Evolutionary conservation across 1,284 basidiomycete species (phyloP), one percentile per base, ranked within the genome.

Genomic region (Malassezia slooffiae): DNA sequence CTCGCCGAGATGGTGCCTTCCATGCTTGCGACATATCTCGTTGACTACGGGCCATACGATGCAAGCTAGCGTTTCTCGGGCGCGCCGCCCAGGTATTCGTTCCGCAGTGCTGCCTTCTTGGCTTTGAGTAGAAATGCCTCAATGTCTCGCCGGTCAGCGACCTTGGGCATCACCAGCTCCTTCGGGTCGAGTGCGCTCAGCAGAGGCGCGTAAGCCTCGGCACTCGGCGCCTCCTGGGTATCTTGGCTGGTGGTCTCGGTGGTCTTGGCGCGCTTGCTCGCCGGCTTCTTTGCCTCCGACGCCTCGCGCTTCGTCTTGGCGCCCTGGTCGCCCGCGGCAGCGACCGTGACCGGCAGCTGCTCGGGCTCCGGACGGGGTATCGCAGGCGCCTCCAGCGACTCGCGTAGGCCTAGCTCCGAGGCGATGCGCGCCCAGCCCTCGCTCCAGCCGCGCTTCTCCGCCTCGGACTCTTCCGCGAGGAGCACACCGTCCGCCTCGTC

Each of bases 401-500:
- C 44, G 21, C 34, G 20, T 4, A 32, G 17, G 21, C 32, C 44
- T 23, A 55, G 22, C 15, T 33, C 16, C n/a, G 17, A 37, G 20
- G 13, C 40, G 16, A 44, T 72, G 81, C 78, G 50, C 81, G 76
- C 64, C 88, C 85, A 28, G 77, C 76, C 46, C 76, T 75, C 43
- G 72, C 73, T 71, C 95, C 89, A 60, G 77, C 83, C 52, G 76
- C 7, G 43, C 34, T 55, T 44, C 38, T 67, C 65, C 9, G 26
- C 35, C 1, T 13, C 19, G 3, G 13, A 24, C 31, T 67, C 65
- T 11, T 56, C 42, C 10, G 21, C 74, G 8, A 88, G 66, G 23
- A 96, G 68, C 17, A 72, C 71, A 7, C 75, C 79, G 55, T 88
- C 85, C 19, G 75, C 72, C 67, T 96, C 90, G 62, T 95, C 90